Base-by-base conservation (phyloP, 768 basidiomycete species). In the Pholiota microspora region DNA sequence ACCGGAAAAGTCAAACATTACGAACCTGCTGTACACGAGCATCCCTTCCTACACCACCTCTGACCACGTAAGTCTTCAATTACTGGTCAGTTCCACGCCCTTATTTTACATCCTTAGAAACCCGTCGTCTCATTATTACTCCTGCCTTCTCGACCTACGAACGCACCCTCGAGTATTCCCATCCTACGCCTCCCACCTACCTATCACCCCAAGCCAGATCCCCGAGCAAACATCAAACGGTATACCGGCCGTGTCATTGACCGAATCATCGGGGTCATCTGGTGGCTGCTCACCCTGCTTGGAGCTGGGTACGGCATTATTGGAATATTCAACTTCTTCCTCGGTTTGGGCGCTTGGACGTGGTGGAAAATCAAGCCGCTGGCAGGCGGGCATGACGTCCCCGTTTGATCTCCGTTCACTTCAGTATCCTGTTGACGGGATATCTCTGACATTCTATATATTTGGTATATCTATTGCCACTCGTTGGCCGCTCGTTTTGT, bases 41-140 rank as follows among this genome's bases (percentile, higher is more conserved):
- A 79, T 94, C 58, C 89, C 88, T 12, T 85, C 88, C 0, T 92
- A 94, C 69, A 89, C 88, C 12, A 84, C 88, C 3, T 95, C 93
- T 9, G 96, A 98, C 69, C 96, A 98, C 71, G 89, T 89, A 71
- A 36, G 86, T 71, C 10, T 38, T 10, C 25, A 21, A 21, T 31
- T 31, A 31, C 29, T 31, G 12, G 13, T 34, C 34, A 4, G 6
- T 36, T 31, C 28, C 35, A 5, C 42, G 10, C 18, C 13, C 27
- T 55, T 31, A 56, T 21, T 21, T 52, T 29, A 1, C 42, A 44
- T 6, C 23, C 24, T 51, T 59, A 92, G 89, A 97, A 97, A 86
- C 95, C 95, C 0, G 80, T 98, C 47, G 84, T 92, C 13, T 78
- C 84, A 27, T 72, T 94, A 32, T 76, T 94, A 10, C 73, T 84